phyloP scores from a whole-genome alignment of 2,329 filamentous ascomycete genomes.

The Sporothrix schenckii region DNA sequence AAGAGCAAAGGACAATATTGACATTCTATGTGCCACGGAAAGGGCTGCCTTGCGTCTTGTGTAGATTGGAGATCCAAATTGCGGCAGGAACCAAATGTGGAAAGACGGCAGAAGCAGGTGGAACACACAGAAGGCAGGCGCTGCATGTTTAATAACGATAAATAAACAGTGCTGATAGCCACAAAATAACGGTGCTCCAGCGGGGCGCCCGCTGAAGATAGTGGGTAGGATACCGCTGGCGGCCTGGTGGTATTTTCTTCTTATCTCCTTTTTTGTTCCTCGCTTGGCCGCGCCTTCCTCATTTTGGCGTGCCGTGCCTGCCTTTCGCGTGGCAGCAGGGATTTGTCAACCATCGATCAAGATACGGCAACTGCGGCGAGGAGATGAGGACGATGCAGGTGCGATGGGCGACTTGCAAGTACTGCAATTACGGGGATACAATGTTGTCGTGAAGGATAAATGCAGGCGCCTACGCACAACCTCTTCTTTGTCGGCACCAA shows the following conservation, averaged over 20 bases:
- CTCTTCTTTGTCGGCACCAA: conserved; percentile 10
- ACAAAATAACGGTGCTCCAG: neutral
- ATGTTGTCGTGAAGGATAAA: neutral
- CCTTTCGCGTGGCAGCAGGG: conserved; percentile 24
- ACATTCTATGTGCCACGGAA: conserved; percentile 26
- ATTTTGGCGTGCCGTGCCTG: conserved; percentile 4
- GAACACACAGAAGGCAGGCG: conserved; percentile 12
- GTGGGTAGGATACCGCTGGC: conserved; percentile 20
- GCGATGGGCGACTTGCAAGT: neutral
- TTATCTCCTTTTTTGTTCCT: neutral
- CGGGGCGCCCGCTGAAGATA: neutral
- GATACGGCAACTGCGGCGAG: conserved; percentile 22
- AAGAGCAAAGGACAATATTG: conserved; percentile 11
- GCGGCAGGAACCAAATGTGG: conserved; percentile 25
- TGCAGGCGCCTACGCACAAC: conserved; percentile 12
- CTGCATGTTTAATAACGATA: neutral
- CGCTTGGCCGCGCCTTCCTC: conserved; percentile 17
- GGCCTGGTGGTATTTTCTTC: neutral
- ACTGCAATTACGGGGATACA: conserved; percentile 15
- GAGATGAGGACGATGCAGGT: conserved; percentile 4
- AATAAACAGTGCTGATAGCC: neutral
- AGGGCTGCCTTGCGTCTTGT: conserved; percentile 13
- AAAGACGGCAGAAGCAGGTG: conserved; percentile 25
- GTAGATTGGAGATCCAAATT: conserved; percentile 19
- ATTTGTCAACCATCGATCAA: conserved; percentile 17